Conservation (phyloP, 305 asterid genomes). For the Rubia tinctorum region DNA sequence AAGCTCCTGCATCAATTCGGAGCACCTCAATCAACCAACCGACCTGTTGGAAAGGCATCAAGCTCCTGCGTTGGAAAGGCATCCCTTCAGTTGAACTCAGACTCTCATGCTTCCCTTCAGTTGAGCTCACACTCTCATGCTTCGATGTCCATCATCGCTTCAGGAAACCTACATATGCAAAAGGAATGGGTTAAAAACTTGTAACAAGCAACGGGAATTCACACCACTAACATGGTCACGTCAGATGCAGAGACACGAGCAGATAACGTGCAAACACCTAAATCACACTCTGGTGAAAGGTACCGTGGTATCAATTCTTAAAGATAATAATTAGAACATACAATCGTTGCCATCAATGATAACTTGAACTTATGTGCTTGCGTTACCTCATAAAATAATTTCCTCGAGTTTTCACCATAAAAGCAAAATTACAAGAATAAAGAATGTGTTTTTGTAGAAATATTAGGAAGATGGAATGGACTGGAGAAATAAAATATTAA, state of each 20-base stretch:
- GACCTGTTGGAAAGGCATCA: neutral
- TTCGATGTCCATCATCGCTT: neutral
- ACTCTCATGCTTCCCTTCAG: slow-evolving; percentile 5
- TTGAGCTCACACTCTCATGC: slow-evolving; percentile 4
- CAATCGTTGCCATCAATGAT: neutral
- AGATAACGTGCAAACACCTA: neutral
- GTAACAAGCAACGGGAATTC: neutral
- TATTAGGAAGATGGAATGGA: neutral
- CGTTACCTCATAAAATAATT: neutral
- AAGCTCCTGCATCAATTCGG: neutral
- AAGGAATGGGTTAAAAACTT: neutral
- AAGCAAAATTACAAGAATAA: no score
- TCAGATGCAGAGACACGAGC: neutral
- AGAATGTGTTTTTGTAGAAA: neutral
- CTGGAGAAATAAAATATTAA: no score
- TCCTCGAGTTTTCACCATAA: neutral
- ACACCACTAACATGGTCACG: neutral
- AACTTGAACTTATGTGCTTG: neutral
- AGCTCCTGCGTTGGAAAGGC: neutral
- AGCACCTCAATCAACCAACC: neutral
- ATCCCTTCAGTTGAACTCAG: neutral
- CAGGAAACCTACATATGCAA: slow-evolving; percentile 11
- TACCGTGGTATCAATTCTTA: neutral
- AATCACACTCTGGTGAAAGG: neutral
- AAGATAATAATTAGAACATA: neutral